Conservation (phyloP, 1,139 yeast genomes). For the Saccharomycopsis hybrid region DNA sequence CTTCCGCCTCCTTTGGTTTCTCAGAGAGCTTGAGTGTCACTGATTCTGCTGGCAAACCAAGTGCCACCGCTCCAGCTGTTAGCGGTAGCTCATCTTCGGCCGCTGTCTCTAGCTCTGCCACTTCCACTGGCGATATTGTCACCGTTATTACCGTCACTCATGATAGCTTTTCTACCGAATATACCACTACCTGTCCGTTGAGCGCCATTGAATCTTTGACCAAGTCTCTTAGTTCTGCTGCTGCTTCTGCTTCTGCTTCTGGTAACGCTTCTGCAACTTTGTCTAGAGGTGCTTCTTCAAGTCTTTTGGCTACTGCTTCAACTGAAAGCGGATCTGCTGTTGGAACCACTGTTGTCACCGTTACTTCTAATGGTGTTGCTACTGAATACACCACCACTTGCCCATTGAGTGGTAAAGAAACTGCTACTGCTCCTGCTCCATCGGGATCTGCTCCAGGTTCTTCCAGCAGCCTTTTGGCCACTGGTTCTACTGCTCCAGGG, state of each 20-base stretch:
- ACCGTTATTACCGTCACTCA: background rate
- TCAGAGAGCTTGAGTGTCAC: background rate
- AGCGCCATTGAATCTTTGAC: background rate
- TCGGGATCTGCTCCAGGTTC: background rate
- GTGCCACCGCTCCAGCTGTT: background rate
- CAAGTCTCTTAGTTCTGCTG: slow-evolving; percentile 3
- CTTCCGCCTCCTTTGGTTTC: background rate
- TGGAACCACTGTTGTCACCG: slow-evolving; percentile 29
- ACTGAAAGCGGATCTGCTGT: slow-evolving; percentile 16
- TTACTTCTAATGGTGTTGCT: slow-evolving; percentile 36
- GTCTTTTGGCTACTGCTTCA: background rate
- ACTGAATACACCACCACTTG: slow-evolving; percentile 40
- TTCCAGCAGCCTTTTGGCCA: background rate
- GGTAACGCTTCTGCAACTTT: background rate
- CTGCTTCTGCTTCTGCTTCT: slow-evolving; percentile 1
- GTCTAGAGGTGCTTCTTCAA: background rate
- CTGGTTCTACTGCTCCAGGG: background rate
- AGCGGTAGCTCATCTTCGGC: background rate
- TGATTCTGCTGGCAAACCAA: background rate
- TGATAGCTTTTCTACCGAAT: slow-evolving; percentile 3
- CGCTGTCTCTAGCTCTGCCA: background rate
- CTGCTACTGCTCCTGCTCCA: slow-evolving; percentile 7
- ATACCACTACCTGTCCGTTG: slow-evolving; percentile 15
- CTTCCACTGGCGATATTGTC: background rate
- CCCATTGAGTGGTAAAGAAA: slow-evolving; percentile 7